These are phyloP conservation scores for Lizonia empirigonia DNA, from an alignment of 2,329 filamentous ascomycete genomes.

Conservation along the genomic window DNA sequence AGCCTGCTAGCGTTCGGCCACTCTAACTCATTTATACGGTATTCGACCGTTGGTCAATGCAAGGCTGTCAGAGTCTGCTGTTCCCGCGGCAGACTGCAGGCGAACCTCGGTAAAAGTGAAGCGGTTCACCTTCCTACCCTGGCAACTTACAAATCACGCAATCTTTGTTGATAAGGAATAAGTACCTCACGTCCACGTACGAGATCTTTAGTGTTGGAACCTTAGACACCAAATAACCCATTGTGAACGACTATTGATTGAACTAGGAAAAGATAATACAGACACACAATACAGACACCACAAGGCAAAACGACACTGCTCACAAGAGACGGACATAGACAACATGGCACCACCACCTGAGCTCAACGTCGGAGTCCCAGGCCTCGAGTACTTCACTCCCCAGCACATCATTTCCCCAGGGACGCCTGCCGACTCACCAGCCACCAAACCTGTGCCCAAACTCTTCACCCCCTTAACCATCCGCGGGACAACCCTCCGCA, in stretches of 20 bases:
- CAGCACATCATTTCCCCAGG: conserved; percentile 51
- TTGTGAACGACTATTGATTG: no score
- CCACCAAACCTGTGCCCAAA: conserved; percentile 28
- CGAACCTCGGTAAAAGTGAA: conserved; percentile 12
- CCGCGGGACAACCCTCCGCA: conserved; percentile 42
- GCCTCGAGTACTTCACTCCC: conserved; percentile 54
- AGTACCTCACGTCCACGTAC: background rate
- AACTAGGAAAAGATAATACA: no score
- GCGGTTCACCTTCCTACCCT: conserved; percentile 6
- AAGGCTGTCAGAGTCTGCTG: background rate
- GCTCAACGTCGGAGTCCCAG: conserved; percentile 34
- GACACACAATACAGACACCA: background rate
- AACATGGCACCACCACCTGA: conserved; percentile 27
- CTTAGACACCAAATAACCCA: background rate
- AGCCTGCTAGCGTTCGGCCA: no score
- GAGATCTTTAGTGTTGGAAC: background rate
- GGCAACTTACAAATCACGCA: conserved; percentile 13
- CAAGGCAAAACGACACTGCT: background rate
- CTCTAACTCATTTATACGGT: no score
- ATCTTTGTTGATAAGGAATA: background rate
- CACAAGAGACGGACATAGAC: background rate
- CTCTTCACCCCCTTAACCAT: conserved; percentile 48
- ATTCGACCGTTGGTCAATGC: no score
- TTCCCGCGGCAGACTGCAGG: conserved; percentile 1
- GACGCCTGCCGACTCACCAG: conserved; percentile 25